A percentile compares a stretch with the other conserved stretches of the same genome.
Evolutionary conservation across 179 eudicot species (phyloP).

Genomic region (Spergularia azorica): DNA sequence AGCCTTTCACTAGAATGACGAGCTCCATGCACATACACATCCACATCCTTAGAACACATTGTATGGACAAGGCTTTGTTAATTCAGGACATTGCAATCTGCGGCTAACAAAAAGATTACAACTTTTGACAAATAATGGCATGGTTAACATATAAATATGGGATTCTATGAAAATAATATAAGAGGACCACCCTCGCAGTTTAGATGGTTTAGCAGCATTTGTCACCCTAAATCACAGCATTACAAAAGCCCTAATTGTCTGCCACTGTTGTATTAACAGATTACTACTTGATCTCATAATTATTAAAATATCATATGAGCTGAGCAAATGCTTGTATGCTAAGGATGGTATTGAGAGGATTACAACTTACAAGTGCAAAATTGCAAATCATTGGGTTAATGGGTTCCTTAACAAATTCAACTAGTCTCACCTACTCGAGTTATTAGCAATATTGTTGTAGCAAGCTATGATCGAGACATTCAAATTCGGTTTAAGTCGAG

Average conservation of each 20-base stretch:
- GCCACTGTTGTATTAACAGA: slow-evolving; percentile 12
- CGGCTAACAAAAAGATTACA: neutral
- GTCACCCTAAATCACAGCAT: slow-evolving; percentile 22
- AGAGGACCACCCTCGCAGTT: slow-evolving; percentile 30
- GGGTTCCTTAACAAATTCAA: no score
- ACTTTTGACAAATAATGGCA: neutral
- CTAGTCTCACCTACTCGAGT: no score
- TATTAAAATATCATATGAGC: neutral
- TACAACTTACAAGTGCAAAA: no score
- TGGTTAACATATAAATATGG: neutral
- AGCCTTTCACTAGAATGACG: slow-evolving; percentile 13
- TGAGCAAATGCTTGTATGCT: slow-evolving; percentile 11
- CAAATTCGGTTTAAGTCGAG: no score
- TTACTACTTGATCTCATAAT: neutral
- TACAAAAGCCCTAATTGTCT: slow-evolving; percentile 14
- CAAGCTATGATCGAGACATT: no score
- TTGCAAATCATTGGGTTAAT: no score
- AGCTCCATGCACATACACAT: neutral
- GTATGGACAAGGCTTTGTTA: slow-evolving; percentile 6
- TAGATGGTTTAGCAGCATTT: slow-evolving; percentile 32
- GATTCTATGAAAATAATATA: no score
- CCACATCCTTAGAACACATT: slow-evolving; percentile 10
- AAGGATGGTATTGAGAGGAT: neutral
- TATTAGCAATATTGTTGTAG: no score
- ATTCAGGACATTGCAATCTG: neutral